Base-by-base conservation (phyloP, 2,329 filamentous ascomycete species). In the Atkinsonella texensis region DNA sequence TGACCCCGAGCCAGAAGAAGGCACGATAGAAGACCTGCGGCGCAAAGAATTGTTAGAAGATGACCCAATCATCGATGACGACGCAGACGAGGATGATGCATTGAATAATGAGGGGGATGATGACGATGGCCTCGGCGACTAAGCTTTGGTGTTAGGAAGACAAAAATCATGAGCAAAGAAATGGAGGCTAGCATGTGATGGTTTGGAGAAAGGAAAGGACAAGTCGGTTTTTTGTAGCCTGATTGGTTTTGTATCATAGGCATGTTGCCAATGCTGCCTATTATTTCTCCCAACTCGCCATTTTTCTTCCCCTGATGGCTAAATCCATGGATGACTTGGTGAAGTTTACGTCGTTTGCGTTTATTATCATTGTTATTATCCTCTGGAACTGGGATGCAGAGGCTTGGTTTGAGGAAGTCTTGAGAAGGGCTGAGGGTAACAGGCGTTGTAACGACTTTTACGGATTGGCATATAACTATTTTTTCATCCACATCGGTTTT, bases 21-120 rank as follows among this genome's bases (percentile, higher is more conserved):
- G 77, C 48, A 80, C 77, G 3, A 67, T 65, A 12, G 80, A 82
- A 60, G 79, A 83, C 58, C 64, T 82, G 33, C 69, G 74, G 31
- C 69, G 73, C 51, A 69, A 76, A 49, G 80, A 78, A 60, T 63
- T 82, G 50, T 56, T 81, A 23, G 78, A 77, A 28, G 69, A 75
- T 6, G 75, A 79, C 39, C 62, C 62, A 2, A 64, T 69, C 42
- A 65, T 62, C 38, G 65, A 64, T 39, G 64, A 66, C 32, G 64
- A 66, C 32, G 65, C 63, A 35, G 64, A 66, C 53, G 64, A 63
- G 28, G 60, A 65, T 35, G 61, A 59, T 54, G 58, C 39, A 54
- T 57, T 54, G 49, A 58, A 59, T 57, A 64, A 70, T 54, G 70
- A 70, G 48, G 68, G 63, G 53, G 70, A 74, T 52, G 72, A 74